These are phyloP conservation scores for Perkinsus marinus DNA, from an alignment of 169 alveolate genomes.

Conservation along the genomic window DNA sequence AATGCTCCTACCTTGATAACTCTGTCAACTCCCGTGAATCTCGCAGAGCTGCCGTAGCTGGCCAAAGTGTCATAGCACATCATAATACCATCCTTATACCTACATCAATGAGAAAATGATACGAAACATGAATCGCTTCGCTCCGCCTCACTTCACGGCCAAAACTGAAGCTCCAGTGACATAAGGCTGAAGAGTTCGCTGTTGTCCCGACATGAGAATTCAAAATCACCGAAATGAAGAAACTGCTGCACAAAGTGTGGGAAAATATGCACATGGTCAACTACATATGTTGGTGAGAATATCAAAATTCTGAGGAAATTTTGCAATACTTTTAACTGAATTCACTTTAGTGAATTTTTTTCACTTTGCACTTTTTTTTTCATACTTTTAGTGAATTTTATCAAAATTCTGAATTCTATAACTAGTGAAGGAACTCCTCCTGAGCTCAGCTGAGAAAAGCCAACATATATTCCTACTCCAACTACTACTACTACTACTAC, in stretches of 20 bases:
- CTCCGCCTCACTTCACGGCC: neutral
- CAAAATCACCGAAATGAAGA: neutral
- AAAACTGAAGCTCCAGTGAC: neutral
- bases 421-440: no score
- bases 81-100: slow-evolving; percentile 44
- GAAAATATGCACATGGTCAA: no score
- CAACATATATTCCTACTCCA: no score
- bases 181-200: neutral
- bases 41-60: slow-evolving; percentile 39
- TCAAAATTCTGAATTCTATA: no score
- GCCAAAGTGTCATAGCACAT: slow-evolving; percentile 45
- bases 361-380: no score
- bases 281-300: neutral
- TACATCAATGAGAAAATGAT: slow-evolving; percentile 4
- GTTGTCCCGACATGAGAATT: neutral
- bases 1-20: slow-evolving; percentile 9
- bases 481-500: no score
- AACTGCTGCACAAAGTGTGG: neutral
- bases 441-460: no score
- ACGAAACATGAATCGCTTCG: neutral
- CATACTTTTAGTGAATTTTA: no score
- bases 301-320: no score
- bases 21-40: slow-evolving; percentile 33
- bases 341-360: no score
- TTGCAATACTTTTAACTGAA: no score